These are phyloP conservation scores for Hyaloscypha variabilis DNA, from an alignment of 495 filamentous ascomycete genomes.

Conservation along the genomic window DNA sequence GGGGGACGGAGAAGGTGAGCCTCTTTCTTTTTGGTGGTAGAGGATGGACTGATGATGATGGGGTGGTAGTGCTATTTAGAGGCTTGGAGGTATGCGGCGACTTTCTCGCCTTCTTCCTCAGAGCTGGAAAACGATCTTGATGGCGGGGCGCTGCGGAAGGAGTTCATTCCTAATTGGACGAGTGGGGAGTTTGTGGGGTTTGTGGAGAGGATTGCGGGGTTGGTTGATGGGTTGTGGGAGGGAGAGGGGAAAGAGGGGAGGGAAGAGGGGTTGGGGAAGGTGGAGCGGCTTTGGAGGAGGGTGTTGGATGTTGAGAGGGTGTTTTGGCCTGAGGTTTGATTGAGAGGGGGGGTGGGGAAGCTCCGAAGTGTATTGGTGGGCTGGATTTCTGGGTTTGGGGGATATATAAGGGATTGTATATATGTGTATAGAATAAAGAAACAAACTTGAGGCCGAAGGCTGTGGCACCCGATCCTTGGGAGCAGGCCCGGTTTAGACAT, in stretches of 20 bases:
- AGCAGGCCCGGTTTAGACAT: no score
- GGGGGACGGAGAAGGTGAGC: conserved; percentile 72
- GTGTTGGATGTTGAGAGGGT: neutral
- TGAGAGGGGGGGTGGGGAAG: no score
- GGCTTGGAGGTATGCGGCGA: no score
- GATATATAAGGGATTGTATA: no score
- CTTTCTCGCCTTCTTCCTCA: no score
- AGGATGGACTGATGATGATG: conserved; percentile 43
- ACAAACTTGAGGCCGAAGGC: no score
- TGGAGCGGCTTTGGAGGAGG: neutral
- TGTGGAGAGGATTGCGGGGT: conserved; percentile 52
- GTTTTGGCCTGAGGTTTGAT: neutral
- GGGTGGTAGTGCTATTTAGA: conserved; percentile 7
- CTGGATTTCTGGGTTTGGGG: no score
- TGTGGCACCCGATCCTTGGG: no score
- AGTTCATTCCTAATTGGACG: conserved; percentile 71
- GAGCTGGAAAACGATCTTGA: conserved; percentile 47
- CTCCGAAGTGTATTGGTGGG: no score
- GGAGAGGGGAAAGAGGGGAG: neutral
- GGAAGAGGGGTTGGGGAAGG: neutral
- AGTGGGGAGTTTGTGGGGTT: conserved; percentile 59
- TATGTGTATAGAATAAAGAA: no score
- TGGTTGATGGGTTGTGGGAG: conserved; percentile 38
- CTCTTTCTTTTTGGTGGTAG: conserved; percentile 58
- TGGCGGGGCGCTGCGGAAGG: conserved; percentile 60